Percentiles rank a stretch among this genome's conserved stretches.
phyloP scores from a whole-genome alignment of 495 filamentous ascomycete species.

The Neurospora africana region DNA sequence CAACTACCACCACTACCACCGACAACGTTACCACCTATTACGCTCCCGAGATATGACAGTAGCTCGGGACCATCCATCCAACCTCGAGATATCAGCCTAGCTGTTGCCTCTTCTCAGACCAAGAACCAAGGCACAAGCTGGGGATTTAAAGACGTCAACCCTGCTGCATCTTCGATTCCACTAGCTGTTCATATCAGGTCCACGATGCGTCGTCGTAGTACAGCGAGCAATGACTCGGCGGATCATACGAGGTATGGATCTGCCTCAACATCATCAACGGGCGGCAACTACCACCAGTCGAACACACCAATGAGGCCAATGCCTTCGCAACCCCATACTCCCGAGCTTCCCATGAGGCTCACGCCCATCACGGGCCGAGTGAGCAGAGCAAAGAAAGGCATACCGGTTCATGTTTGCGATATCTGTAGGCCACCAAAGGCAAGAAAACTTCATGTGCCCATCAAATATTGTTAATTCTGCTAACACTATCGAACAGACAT shows the following conservation, averaged over 20 bases:
- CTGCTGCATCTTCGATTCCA: slow-evolving; percentile 5
- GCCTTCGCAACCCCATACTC: slow-evolving; percentile 16
- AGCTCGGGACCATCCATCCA: slow-evolving; percentile 13
- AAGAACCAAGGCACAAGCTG: slow-evolving; percentile 14
- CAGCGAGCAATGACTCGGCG: slow-evolving; percentile 36
- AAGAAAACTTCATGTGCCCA: slow-evolving; percentile 12
- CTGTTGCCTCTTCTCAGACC: slow-evolving; percentile 15
- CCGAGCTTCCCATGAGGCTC: slow-evolving; percentile 38
- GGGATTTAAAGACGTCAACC: slow-evolving; percentile 9
- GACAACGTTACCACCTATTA: not conserved
- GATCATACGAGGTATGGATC: slow-evolving; percentile 30
- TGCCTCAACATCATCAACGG: slow-evolving; percentile 23
- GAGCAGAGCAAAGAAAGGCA: slow-evolving; percentile 75
- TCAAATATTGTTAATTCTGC: slow-evolving; percentile 4
- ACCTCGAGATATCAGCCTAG: slow-evolving; percentile 20
- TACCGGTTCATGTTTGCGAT: slow-evolving; percentile 67
- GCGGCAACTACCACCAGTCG: slow-evolving; percentile 8
- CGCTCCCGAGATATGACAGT: slow-evolving; percentile 18
- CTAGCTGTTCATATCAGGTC: slow-evolving; percentile 5
- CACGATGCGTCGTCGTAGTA: slow-evolving; percentile 29
- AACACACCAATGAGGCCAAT: slow-evolving; percentile 31
- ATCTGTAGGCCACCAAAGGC: slow-evolving; percentile 55
- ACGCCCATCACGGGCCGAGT: slow-evolving; percentile 68
- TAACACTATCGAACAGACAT: slow-evolving; percentile 42
- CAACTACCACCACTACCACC: slow-evolving; percentile 9